Conservation (phyloP, 2,329 filamentous ascomycete genomes). For the Calonectria hongkongensis region DNA sequence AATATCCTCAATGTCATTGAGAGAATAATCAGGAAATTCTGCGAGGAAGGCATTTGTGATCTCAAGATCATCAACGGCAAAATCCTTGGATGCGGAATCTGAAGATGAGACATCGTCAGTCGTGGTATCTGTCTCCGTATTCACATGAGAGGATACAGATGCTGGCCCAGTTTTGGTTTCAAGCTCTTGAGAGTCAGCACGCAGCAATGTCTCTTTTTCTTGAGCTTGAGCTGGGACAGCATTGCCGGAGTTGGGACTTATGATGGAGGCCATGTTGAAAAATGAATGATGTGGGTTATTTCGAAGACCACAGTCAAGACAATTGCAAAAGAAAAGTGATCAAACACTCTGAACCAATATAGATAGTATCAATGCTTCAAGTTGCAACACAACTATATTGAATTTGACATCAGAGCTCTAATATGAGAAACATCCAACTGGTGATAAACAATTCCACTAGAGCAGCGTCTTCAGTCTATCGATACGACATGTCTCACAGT, state of each 20-base stretch:
- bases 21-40: neutral
- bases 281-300: neutral
- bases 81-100: neutral
- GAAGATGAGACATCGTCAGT: neutral
- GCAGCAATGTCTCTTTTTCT: neutral
- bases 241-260: neutral
- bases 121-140: neutral
- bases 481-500: neutral
- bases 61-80: neutral
- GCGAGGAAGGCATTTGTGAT: neutral
- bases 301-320: neutral
- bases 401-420: neutral
- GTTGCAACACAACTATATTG: neutral
- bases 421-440: neutral
- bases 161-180: neutral
- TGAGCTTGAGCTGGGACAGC: neutral
- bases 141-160: neutral
- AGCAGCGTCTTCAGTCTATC: neutral
- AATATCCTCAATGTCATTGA: neutral
- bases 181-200: neutral
- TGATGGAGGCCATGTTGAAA: neutral
- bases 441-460: neutral
- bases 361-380: neutral
- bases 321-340: neutral
- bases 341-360: neutral